Evolutionary conservation across 148 eudicot species (phyloP).

Genomic region (Rhododendron ovatum): DNA sequence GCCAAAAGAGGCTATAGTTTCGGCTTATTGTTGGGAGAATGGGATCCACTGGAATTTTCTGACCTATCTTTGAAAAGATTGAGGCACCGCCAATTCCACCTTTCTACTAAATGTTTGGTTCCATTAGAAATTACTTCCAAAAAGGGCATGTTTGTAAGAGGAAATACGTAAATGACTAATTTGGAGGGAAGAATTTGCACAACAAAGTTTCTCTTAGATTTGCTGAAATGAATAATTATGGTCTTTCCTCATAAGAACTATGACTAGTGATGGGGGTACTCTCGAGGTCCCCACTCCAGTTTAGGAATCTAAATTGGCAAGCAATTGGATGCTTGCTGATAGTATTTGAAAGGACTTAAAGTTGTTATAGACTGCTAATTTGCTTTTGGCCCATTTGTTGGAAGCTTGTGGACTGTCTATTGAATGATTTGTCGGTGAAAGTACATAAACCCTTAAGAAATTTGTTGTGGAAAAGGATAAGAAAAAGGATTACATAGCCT

Average conservation of each 20-base stretch:
- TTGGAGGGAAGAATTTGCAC: not conserved
- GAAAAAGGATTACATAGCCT: not conserved
- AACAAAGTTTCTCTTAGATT: not conserved
- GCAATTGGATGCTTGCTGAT: not conserved
- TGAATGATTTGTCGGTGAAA: conserved; percentile 1
- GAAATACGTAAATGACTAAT: not conserved
- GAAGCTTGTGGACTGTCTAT: not conserved
- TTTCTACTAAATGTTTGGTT: not conserved
- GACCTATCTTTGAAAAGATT: not conserved
- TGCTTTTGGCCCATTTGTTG: conserved; percentile 1
- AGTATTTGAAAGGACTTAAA: not conserved
- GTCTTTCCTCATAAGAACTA: not conserved
- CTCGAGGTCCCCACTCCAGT: not conserved
- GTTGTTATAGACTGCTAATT: not conserved
- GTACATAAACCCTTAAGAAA: not conserved
- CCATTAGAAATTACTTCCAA: not conserved
- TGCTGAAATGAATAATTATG: not conserved
- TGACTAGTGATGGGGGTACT: not conserved
- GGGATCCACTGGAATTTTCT: not conserved
- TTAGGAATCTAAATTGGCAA: not conserved
- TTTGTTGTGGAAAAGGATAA: not conserved
- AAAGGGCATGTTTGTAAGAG: not conserved
- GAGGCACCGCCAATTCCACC: not conserved
- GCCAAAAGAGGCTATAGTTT: conserved; percentile 2
- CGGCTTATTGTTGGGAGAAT: not conserved